Evolutionary conservation across 2,329 filamentous ascomycete species (phyloP).

Genomic region (Aspergillus unguis): DNA sequence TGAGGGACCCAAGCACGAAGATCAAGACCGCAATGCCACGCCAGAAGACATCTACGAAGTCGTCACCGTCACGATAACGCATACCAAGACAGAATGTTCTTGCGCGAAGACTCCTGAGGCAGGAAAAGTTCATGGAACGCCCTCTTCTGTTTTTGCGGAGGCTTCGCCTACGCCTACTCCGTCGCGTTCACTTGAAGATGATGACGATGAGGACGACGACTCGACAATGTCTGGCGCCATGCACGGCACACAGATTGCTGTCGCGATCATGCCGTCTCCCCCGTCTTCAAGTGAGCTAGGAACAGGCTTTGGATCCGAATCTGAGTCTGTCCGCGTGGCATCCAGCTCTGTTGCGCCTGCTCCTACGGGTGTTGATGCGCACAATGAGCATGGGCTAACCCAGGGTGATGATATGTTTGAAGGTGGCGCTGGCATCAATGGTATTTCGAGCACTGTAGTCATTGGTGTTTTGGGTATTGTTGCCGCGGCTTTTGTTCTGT

Average conservation of each 20-base stretch:
- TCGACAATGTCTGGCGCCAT: not conserved
- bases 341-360: not conserved
- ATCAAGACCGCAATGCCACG: not conserved
- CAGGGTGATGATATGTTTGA: not conserved
- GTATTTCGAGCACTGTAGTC: not conserved
- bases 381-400: not conserved
- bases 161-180: not conserved
- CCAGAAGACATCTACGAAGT: not conserved
- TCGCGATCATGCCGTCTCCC: not conserved
- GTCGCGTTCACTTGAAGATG: not conserved
- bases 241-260: not conserved
- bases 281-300: not conserved
- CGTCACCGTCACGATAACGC: not conserved
- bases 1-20: not conserved
- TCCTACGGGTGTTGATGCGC: slow-evolving; percentile 6
- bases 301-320: not conserved
- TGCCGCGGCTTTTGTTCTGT: slow-evolving; percentile 1
- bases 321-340: not conserved
- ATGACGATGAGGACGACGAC: not conserved
- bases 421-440: not conserved
- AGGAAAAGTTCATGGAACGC: not conserved
- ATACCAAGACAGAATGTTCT: not conserved
- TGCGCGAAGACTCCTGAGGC: not conserved
- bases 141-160: not conserved
- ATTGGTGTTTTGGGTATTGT: slow-evolving; percentile 1